phyloP scores from a whole-genome alignment of 768 basidiomycete genomes.

The Leucosporidium yakuticum region DNA sequence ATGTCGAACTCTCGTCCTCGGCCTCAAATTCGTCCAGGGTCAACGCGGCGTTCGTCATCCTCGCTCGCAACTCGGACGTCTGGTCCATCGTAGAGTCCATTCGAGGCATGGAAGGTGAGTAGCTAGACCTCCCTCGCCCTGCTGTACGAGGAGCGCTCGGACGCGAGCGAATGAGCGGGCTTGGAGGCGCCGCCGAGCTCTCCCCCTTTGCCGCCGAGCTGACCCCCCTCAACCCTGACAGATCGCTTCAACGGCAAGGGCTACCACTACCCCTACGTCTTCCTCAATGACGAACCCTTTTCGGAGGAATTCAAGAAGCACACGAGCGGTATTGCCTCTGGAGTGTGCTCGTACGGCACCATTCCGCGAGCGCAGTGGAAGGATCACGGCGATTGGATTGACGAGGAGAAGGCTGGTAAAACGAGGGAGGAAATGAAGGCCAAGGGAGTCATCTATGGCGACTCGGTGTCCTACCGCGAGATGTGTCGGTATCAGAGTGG shows the following conservation, averaged over 20 bases:
- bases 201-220: not conserved
- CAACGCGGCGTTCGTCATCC: conserved; percentile 6
- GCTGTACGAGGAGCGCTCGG: too few species aligned
- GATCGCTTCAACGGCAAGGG: conserved; percentile 8
- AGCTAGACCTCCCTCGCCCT: not conserved
- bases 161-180: too few species aligned
- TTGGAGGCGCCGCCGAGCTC: too few species aligned
- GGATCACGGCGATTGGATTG: conserved; percentile 66
- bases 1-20: too few species aligned
- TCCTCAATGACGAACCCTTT: conserved; percentile 76
- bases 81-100: not conserved
- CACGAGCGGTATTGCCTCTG: conserved; percentile 26
- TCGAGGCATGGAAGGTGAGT: not conserved
- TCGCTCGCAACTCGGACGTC: not conserved
- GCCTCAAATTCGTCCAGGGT: not conserved
- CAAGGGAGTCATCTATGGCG: not conserved
- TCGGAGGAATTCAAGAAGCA: conserved; percentile 58
- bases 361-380: conserved; percentile 57
- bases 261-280: conserved; percentile 66
- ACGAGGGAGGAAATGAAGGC: not conserved
- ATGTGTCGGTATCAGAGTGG: conserved; percentile 68
- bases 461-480: conserved; percentile 60
- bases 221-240: not conserved
- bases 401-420: not conserved
- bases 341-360: conserved; percentile 32